These are phyloP conservation scores for Phytophthora sp. DNA, from an alignment of 352 stramenopile genomes.

Conservation along the genomic window DNA sequence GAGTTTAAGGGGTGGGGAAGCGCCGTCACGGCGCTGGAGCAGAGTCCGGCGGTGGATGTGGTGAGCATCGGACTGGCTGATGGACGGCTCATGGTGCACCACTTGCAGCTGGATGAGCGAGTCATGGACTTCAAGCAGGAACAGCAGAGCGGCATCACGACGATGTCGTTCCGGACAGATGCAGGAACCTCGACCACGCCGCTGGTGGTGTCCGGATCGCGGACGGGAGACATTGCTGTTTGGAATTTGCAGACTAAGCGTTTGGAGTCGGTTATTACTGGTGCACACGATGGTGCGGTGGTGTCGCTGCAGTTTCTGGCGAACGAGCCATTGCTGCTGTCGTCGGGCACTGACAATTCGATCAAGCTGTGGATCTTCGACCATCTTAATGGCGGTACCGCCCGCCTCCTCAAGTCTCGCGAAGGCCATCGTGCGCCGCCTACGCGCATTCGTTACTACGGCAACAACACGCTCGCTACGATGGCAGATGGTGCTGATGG, in stretches of 20 bases:
- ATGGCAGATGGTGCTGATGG: constrained; percentile 87
- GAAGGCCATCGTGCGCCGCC: constrained; percentile 87
- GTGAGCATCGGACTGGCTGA: constrained; percentile 85
- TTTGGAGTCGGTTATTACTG: constrained; percentile 81
- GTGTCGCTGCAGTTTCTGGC: constrained; percentile 83
- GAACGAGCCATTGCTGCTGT: constrained; percentile 90
- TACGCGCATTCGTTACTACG: constrained; percentile 91
- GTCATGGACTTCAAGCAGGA: constrained; percentile 84
- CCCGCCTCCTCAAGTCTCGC: constrained; percentile 90
- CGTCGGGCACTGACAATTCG: constrained; percentile 87
- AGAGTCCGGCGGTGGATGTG: constrained; percentile 91
- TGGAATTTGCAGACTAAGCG: constrained; percentile 92
- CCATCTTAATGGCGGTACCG: constrained; percentile 73
- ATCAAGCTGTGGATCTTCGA: constrained; percentile 96
- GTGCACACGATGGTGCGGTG: constrained; percentile 80
- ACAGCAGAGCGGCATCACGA: constrained; percentile 82
- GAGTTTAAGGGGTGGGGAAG: constrained; percentile 78
- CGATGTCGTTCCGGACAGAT: constrained; percentile 91
- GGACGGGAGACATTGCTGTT: constrained; percentile 84
- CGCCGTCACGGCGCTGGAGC: constrained; percentile 76
- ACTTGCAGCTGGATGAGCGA: constrained; percentile 84
- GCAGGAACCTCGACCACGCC: constrained; percentile 53
- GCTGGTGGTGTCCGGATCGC: constrained; percentile 71
- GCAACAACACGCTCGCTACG: constrained; percentile 86
- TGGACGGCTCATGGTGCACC: constrained; percentile 86